These are phyloP conservation scores for Atkinsonella hypoxylon DNA, from an alignment of 2,329 filamentous ascomycete species.

Conservation along the genomic window DNA sequence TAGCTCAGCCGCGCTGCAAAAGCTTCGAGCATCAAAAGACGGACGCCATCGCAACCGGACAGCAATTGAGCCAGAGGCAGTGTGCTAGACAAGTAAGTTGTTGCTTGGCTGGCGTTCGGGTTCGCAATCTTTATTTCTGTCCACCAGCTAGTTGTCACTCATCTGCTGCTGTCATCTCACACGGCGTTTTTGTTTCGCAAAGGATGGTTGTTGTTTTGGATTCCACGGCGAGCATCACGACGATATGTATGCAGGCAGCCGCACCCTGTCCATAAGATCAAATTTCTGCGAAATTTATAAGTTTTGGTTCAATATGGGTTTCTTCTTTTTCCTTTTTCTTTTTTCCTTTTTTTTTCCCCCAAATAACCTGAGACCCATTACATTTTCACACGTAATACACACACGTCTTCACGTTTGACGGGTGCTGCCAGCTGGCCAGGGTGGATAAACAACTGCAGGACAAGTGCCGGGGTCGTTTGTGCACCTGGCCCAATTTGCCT, in stretches of 20 bases:
- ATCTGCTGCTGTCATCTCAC: background rate
- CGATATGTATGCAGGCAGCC: background rate
- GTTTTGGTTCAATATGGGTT: no score
- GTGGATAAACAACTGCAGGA: background rate
- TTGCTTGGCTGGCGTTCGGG: no score
- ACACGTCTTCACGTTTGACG: background rate
- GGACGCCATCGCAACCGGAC: background rate
- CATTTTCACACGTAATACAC: background rate
- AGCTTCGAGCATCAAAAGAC: background rate
- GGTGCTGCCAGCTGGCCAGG: constrained; percentile 1
- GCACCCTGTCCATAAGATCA: no score
- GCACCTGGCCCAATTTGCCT: background rate
- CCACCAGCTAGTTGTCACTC: background rate
- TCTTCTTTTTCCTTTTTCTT: no score
- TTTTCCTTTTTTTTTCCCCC: no score
- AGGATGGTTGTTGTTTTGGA: background rate
- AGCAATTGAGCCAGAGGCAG: background rate
- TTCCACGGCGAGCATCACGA: background rate
- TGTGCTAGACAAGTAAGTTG: no score
- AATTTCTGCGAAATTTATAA: no score
- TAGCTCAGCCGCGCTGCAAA: background rate
- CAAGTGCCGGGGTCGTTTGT: background rate
- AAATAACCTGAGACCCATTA: background rate
- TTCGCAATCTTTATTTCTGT: no score
- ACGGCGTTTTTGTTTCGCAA: background rate